These are phyloP conservation scores for Citrus trifoliata DNA, from an alignment of 345 rosid species.

Conservation along the genomic window DNA sequence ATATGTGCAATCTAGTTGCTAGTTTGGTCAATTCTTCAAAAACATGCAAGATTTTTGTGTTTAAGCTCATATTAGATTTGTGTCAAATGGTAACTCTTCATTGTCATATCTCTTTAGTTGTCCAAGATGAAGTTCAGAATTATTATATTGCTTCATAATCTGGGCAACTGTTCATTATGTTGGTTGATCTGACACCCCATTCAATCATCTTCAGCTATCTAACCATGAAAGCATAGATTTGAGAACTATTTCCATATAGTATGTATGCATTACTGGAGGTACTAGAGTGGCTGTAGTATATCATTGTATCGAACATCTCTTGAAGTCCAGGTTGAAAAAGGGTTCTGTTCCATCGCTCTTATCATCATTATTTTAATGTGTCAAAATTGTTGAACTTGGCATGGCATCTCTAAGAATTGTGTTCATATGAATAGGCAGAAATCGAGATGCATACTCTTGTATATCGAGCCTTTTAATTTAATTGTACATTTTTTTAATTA, in stretches of 20 bases:
- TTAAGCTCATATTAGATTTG: background rate
- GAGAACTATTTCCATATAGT: background rate
- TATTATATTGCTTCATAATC: background rate
- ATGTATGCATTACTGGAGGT: background rate
- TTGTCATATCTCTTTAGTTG: no score
- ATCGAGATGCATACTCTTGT: background rate
- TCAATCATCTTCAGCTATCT: background rate
- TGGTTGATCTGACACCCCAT: background rate
- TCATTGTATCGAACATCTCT: background rate
- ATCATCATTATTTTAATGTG: background rate
- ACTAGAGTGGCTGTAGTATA: background rate
- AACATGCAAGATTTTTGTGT: background rate
- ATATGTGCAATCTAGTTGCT: background rate
- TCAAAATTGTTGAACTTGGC: background rate
- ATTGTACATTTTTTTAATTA: conserved; percentile 1
- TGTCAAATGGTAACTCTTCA: background rate
- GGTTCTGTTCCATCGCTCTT: background rate
- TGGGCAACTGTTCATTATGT: background rate
- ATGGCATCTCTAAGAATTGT: background rate
- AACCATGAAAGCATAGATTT: background rate
- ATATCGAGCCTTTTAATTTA: background rate
- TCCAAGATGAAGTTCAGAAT: background rate
- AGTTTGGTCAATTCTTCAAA: background rate
- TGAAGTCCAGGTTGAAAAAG: background rate
- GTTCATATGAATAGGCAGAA: background rate